phyloP scores from a whole-genome alignment of 257 asterid genomes.

The Echites panduratus region DNA sequence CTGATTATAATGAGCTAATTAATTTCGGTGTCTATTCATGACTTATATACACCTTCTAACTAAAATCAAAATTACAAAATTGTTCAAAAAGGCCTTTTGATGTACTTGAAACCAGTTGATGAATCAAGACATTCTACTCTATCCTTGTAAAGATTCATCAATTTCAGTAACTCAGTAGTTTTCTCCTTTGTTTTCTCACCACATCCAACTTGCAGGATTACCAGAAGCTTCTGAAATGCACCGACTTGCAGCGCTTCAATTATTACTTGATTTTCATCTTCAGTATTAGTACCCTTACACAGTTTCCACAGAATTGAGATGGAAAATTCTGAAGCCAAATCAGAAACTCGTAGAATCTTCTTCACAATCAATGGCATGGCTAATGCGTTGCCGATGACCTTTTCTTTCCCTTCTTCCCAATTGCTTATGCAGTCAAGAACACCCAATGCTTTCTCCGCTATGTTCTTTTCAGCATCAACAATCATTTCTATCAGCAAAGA shows the following conservation, averaged over 20 bases:
- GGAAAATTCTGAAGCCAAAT: slow-evolving; percentile 43
- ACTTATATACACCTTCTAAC: no score
- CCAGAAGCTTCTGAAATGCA: slow-evolving; percentile 70
- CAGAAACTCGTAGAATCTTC: slow-evolving; percentile 65
- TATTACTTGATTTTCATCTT: slow-evolving; percentile 26
- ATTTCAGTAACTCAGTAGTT: slow-evolving; percentile 58
- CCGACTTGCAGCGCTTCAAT: slow-evolving; percentile 70
- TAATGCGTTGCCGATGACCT: slow-evolving; percentile 35
- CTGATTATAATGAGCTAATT: no score
- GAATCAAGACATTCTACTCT: slow-evolving; percentile 61
- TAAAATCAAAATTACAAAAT: neutral
- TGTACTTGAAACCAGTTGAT: slow-evolving; percentile 52
- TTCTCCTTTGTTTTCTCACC: slow-evolving; percentile 49
- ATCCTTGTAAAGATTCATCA: slow-evolving; percentile 57
- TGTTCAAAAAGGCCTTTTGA: slow-evolving; percentile 44
- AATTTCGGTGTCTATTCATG: no score
- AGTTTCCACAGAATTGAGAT: slow-evolving; percentile 62
- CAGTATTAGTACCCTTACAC: slow-evolving; percentile 26
- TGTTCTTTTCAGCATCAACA: slow-evolving; percentile 52
- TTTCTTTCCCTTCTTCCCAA: slow-evolving; percentile 42
- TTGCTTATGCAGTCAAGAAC: slow-evolving; percentile 48
- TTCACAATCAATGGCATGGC: slow-evolving; percentile 59
- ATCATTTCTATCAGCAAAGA: slow-evolving; percentile 54
- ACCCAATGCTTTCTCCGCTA: slow-evolving; percentile 46
- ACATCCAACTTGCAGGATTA: slow-evolving; percentile 71